These are phyloP conservation scores for Chlamydomonas sphaeroides DNA, from an alignment of 139 green algal species.

Conservation along the genomic window DNA sequence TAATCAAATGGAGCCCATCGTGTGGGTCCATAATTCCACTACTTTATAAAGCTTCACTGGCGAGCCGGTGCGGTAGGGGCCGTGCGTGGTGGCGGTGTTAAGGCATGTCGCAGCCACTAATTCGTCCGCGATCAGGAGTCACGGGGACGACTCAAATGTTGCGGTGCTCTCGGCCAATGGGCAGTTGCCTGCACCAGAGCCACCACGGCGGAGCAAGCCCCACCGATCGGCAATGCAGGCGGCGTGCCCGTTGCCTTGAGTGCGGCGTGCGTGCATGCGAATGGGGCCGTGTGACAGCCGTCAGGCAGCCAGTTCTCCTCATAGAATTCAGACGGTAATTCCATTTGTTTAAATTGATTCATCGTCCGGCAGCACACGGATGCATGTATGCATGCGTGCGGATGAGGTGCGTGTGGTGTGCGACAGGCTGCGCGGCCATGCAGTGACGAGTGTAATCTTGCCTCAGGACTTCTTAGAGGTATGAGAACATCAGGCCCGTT, in stretches of 20 bases:
- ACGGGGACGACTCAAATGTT: constrained; percentile 33
- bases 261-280: too few species aligned
- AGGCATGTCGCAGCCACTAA: constrained; percentile 11
- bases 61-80: too few species aligned
- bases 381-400: neutral
- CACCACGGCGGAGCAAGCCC: too few species aligned
- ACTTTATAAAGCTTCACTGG: neutral
- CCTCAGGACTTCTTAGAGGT: constrained; percentile 48
- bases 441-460: neutral
- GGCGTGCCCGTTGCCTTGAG: neutral
- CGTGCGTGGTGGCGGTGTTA: neutral
- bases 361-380: neutral
- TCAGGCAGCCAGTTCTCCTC: constrained; percentile 35
- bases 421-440: too few species aligned
- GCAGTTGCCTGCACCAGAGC: neutral
- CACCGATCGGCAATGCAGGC: too few species aligned
- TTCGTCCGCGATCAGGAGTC: constrained; percentile 24
- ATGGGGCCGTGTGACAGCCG: too few species aligned
- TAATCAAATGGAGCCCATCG: neutral
- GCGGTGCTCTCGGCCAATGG: neutral
- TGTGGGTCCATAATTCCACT: constrained; percentile 21
- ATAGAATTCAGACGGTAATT: constrained; percentile 38
- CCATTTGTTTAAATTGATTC: constrained; percentile 8
- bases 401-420: neutral
- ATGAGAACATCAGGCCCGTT: constrained; percentile 29